Conservation (phyloP, 148 eudicot species). For the Rhododendron molle region DNA sequence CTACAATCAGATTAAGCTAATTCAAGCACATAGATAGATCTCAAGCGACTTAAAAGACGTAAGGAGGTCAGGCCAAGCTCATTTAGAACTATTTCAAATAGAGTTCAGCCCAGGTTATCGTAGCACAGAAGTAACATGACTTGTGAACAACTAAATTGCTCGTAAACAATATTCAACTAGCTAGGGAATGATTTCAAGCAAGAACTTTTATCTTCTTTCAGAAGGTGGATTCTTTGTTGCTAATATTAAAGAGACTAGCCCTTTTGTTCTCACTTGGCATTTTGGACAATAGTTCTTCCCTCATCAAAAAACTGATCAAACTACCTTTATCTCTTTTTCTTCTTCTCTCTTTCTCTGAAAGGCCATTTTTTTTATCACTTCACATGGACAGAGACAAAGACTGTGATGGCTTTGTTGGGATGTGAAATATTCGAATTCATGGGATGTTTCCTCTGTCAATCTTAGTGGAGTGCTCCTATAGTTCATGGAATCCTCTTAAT, state of each 20-base stretch:
- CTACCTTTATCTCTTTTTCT: neutral
- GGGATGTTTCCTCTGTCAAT: conserved; percentile 2
- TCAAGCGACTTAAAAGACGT: too few species aligned
- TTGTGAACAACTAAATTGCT: too few species aligned
- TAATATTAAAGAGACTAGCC: neutral
- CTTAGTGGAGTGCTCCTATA: neutral
- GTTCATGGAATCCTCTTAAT: neutral
- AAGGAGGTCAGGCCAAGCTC: neutral
- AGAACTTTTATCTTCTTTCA: neutral
- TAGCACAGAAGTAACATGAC: neutral
- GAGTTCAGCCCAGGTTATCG: neutral
- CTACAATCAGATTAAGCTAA: too few species aligned
- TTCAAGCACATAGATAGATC: too few species aligned
- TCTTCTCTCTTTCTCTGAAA: neutral
- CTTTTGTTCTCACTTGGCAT: neutral
- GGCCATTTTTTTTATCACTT: neutral
- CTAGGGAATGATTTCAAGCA: neutral
- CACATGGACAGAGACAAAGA: neutral
- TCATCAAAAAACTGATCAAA: neutral
- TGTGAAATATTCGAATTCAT: neutral
- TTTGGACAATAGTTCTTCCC: neutral
- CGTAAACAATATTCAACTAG: neutral
- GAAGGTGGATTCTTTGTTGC: neutral
- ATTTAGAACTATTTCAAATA: neutral
- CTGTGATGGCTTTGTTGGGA: neutral